phyloP scores from a whole-genome alignment of 352 stramenopile species.

The Phytophthora kernoviae region DNA sequence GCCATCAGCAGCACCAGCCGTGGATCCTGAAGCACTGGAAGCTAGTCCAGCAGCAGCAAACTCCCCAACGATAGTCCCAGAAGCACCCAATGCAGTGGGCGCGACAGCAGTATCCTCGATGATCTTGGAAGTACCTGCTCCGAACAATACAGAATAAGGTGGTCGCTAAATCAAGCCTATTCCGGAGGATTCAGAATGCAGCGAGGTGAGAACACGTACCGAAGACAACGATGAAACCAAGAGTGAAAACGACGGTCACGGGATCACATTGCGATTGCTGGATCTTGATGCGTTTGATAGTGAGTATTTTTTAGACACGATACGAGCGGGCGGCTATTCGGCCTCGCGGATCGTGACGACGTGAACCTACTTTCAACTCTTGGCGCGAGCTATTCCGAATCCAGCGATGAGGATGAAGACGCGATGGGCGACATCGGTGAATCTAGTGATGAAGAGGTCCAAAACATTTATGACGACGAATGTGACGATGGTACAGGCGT shows the following conservation, averaged over 20 bases:
- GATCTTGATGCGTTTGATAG: conserved; percentile 6
- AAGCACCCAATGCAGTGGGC: background rate
- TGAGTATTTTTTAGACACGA: conserved; percentile 11
- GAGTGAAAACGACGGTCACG: conserved; percentile 6
- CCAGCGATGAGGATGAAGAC: conserved; percentile 9
- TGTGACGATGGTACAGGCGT: background rate
- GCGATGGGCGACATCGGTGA: conserved; percentile 12
- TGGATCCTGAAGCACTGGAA: too few relatives aligned
- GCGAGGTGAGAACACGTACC: too few relatives aligned
- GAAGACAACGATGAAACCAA: conserved; percentile 5
- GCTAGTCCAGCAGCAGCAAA: too few relatives aligned
- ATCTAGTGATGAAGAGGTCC: conserved; percentile 2
- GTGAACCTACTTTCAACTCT: background rate
- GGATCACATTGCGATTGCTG: background rate
- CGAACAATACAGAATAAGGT: background rate
- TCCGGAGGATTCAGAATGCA: background rate
- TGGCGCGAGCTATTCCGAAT: background rate
- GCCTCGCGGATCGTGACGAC: background rate
- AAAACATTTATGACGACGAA: conserved; percentile 1
- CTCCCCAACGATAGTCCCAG: too few relatives aligned
- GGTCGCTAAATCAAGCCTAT: background rate
- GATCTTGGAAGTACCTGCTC: background rate
- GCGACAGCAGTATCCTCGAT: background rate
- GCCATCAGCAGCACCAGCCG: too few relatives aligned
- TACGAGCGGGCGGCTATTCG: conserved; percentile 5